Conservation (phyloP, 768 basidiomycete genomes). For the Lentinula lateritia region DNA sequence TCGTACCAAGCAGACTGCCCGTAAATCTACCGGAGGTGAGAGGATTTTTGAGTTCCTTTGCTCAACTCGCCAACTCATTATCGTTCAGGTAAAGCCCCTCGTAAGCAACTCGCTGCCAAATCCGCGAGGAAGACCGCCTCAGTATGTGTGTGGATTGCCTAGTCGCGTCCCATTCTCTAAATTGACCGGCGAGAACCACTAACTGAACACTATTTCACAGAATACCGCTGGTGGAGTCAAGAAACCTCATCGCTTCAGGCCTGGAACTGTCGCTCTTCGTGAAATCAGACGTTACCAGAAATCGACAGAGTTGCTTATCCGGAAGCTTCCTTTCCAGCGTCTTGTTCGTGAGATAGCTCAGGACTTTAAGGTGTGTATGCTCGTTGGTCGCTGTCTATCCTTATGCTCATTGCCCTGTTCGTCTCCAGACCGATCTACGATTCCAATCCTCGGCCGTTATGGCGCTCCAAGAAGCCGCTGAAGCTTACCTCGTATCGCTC, state of each 20-base stretch:
- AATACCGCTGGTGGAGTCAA: constrained; percentile 63
- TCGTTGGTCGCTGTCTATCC: neutral
- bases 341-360: constrained; percentile 78
- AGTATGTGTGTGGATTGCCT: constrained; percentile 18
- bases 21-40: constrained; percentile 72
- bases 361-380: constrained; percentile 59
- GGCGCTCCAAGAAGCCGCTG: constrained; percentile 62
- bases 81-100: constrained; percentile 48
- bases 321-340: constrained; percentile 66
- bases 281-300: constrained; percentile 67
- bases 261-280: constrained; percentile 73
- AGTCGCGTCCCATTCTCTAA: neutral
- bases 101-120: constrained; percentile 57
- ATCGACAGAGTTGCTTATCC: constrained; percentile 58
- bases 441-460: constrained; percentile 71
- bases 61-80: neutral
- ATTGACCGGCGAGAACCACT: neutral
- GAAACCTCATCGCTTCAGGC: constrained; percentile 80
- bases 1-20: constrained; percentile 72
- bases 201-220: constrained; percentile 18
- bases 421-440: constrained; percentile 58
- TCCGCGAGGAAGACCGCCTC: constrained; percentile 53
- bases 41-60: neutral
- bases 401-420: neutral
- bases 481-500: constrained; percentile 69